Base-by-base conservation (phyloP, 2,329 filamentous ascomycete genomes). In the Xylariaceae sp. region DNA sequence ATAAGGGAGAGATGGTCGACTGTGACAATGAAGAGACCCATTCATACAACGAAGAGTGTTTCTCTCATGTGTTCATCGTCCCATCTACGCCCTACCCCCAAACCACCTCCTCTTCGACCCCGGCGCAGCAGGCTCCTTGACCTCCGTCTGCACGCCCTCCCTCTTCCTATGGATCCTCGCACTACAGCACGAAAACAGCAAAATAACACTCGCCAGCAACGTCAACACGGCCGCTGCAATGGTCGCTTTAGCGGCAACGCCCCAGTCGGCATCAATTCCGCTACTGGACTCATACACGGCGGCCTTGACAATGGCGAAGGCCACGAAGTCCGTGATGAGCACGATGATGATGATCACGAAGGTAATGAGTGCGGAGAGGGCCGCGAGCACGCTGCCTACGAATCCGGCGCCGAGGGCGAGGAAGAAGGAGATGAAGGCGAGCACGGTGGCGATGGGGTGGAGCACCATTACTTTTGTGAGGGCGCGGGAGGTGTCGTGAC, bases 141-240 rank as follows among this genome's bases (percentile, higher is more conserved):
- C 45, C n/a, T 62, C 61, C 30, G 55, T 61, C 56, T 60, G 58
- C 23, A 30, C 23, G 23, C 57, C 59, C 65, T 72, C 72, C 62
- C 74, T 73, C 47, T 72, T 69, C 61, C 73, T 72, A 65, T 75
- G 74, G 65, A 75, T 51, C n/a, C 81, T 74, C 7, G 77, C 75
- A 57, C 78, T 78, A 73, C 80, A 86, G 78, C 84, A 88, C 5
- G 82, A 83, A 65, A 87, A 75, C 66, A 88, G 80, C 58, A 88
- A 78, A 53, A 87, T 65, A 56, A 84, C 62, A 17, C 80, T 79
- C 7, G 78, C 85, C 30, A 86, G 59, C 55, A 87, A 77, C 17
- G 80, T 74, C 65, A 78, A 76, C 60, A 86, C 74, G 62, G 82
- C 82, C 1, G 80, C 79, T 6, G 74, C 84, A 11, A 88, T 75